Conservation (phyloP, 306 rosid species). For the Crotalaria pallida region DNA sequence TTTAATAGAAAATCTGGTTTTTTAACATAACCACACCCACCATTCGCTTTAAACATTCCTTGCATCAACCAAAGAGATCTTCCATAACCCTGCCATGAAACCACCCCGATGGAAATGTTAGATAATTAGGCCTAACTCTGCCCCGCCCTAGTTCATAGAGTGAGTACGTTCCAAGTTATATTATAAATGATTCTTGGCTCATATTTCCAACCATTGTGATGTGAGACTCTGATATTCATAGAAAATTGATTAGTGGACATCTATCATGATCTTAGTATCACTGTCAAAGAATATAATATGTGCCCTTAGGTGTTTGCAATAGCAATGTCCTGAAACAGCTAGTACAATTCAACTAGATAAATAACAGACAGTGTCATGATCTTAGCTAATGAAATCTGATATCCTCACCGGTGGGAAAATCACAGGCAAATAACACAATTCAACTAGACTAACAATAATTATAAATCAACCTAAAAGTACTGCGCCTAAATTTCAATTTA, state of each 20-base stretch:
- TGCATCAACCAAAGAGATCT: slow-evolving; percentile 98
- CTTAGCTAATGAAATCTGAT: neutral
- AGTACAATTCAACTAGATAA: neutral
- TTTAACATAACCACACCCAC: slow-evolving; percentile 86
- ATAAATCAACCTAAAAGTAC: neutral
- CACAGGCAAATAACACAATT: neutral
- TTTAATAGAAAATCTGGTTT: slow-evolving; percentile 79
- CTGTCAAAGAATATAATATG: slow-evolving; percentile 2
- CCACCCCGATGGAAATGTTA: neutral
- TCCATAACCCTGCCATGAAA: slow-evolving; percentile 68
- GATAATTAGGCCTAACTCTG: too few species aligned
- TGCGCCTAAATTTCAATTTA: neutral
- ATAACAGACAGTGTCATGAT: too few species aligned
- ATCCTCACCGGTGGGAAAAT: neutral
- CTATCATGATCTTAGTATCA: slow-evolving; percentile 16
- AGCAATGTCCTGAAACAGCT: slow-evolving; percentile 2
- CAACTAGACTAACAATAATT: neutral
- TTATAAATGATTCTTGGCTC: too few species aligned
- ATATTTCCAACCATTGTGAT: too few species aligned
- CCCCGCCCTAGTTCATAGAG: too few species aligned
- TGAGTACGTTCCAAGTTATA: too few species aligned
- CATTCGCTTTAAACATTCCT: slow-evolving; percentile 96
- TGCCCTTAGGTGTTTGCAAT: neutral
- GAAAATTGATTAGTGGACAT: slow-evolving; percentile 13
- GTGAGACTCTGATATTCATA: too few species aligned